Conservation (phyloP, 176 grass and related monocot species). For the Cymbopogon citratus region DNA sequence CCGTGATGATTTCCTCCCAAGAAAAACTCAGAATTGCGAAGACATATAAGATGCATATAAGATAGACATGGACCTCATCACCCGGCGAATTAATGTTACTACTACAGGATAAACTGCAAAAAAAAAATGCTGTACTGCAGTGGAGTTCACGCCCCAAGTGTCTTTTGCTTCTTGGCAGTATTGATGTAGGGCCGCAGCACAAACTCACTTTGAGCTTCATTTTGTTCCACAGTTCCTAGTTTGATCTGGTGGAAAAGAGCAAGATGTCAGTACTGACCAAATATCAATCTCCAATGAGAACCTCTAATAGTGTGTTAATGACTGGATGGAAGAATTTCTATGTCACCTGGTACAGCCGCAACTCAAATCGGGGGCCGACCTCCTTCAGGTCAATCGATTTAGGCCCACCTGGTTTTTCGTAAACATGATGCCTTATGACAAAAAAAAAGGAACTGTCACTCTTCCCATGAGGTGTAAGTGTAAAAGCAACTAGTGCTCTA, state of each 20-base stretch:
- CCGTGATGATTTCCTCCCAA: neutral
- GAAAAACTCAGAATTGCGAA: neutral
- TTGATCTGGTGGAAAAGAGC: constrained; percentile 45
- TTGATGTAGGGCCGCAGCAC: constrained; percentile 72
- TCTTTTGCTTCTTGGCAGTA: constrained; percentile 66
- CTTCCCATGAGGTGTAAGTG: neutral
- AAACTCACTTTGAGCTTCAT: constrained; percentile 65
- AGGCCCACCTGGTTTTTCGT: constrained; percentile 63
- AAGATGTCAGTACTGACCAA: neutral
- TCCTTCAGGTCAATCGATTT: constrained; percentile 87
- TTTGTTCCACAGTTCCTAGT: constrained; percentile 67
- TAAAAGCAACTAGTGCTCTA: neutral
- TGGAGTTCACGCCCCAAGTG: constrained; percentile 51
- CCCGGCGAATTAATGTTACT: neutral
- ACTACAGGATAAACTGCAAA: neutral
- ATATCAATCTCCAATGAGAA: neutral
- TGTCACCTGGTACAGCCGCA: constrained; percentile 74
- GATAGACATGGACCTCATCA: neutral
- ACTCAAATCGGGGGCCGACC: constrained; percentile 78
- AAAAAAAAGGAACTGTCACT: neutral
- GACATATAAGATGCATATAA: neutral
- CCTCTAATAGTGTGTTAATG: neutral
- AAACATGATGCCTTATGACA: constrained; percentile 75
- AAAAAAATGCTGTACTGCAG: neutral
- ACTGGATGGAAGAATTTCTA: neutral